Conservation (phyloP, 441 rosid species). For the Mallotus japonicus region DNA sequence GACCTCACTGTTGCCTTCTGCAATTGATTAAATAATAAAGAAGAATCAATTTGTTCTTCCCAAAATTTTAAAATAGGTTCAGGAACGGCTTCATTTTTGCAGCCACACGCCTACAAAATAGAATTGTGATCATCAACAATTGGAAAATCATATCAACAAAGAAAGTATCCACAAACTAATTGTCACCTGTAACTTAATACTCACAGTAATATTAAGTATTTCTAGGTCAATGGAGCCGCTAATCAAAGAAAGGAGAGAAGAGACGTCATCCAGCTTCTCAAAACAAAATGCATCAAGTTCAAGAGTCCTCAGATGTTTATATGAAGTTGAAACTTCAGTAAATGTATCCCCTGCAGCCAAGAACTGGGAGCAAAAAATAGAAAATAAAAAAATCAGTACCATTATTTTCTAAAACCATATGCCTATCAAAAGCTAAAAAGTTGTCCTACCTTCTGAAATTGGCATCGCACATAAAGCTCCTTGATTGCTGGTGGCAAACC, state of each 20-base stretch:
- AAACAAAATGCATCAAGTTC: slow-evolving; percentile 17
- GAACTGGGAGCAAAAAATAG: slow-evolving; percentile 10
- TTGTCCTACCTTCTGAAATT: slow-evolving; percentile 20
- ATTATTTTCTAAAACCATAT: background rate
- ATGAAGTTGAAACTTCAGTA: slow-evolving; percentile 13
- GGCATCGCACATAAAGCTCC: slow-evolving; percentile 22
- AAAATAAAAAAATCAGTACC: background rate
- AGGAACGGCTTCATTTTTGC: background rate
- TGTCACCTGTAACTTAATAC: background rate
- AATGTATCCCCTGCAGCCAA: slow-evolving; percentile 20
- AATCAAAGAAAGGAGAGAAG: slow-evolving; percentile 15
- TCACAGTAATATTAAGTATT: slow-evolving; percentile 18
- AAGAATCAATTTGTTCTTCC: slow-evolving; percentile 15
- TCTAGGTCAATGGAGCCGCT: slow-evolving; percentile 13
- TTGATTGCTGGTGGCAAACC: slow-evolving; percentile 16
- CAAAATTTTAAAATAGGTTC: slow-evolving; percentile 21
- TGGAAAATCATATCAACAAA: background rate
- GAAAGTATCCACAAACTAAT: background rate
- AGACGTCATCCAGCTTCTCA: slow-evolving; percentile 15
- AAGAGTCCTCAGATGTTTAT: slow-evolving; percentile 13
- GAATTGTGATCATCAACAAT: background rate
- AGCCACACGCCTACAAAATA: slow-evolving; percentile 16
- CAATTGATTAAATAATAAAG: slow-evolving; percentile 11
- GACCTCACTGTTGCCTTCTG: slow-evolving; percentile 16
- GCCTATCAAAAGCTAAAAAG: background rate